phyloP scores from a whole-genome alignment of 805 yeast species.

The Teunomyces lycoperdinae region DNA sequence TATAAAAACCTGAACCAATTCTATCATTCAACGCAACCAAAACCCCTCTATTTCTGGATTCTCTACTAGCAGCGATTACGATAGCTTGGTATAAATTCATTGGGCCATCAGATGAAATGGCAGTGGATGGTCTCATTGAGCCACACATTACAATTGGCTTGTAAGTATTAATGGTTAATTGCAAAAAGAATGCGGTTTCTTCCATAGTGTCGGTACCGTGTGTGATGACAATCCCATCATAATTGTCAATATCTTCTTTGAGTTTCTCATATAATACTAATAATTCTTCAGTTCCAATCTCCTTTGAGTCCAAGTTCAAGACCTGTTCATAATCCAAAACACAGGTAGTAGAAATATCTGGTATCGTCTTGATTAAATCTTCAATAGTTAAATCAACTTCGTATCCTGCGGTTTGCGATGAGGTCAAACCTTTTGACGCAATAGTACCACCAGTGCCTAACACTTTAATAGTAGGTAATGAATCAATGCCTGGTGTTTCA shows the following conservation, averaged over 20 bases:
- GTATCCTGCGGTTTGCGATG: slow-evolving; percentile 54
- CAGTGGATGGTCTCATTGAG: slow-evolving; percentile 71
- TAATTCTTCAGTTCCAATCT: slow-evolving; percentile 47
- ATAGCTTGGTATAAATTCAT: slow-evolving; percentile 72
- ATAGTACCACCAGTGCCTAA: slow-evolving; percentile 61
- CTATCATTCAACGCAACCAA: slow-evolving; percentile 66
- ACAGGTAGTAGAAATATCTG: slow-evolving; percentile 53
- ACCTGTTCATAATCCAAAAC: slow-evolving; percentile 61
- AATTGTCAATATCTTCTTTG: slow-evolving; percentile 40
- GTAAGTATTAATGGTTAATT: slow-evolving; percentile 39
- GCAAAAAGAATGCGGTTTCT: slow-evolving; percentile 64
- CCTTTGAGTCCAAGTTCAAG: slow-evolving; percentile 60
- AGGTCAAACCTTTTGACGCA: slow-evolving; percentile 48
- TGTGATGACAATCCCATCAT: slow-evolving; percentile 61
- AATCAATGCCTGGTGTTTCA: slow-evolving; percentile 8
- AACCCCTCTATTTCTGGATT: slow-evolving; percentile 56
- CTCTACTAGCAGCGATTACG: slow-evolving; percentile 53
- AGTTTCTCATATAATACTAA: slow-evolving; percentile 46
- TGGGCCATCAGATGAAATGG: slow-evolving; percentile 69
- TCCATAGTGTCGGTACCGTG: slow-evolving; percentile 74
- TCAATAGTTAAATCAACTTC: slow-evolving; percentile 50
- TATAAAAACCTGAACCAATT: slow-evolving; percentile 67
- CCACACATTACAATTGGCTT: slow-evolving; percentile 70
- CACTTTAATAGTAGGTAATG: slow-evolving; percentile 42
- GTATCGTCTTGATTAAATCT: slow-evolving; percentile 51